Conservation (phyloP, 176 grass and related monocot species). For the Themeda triandra region DNA sequence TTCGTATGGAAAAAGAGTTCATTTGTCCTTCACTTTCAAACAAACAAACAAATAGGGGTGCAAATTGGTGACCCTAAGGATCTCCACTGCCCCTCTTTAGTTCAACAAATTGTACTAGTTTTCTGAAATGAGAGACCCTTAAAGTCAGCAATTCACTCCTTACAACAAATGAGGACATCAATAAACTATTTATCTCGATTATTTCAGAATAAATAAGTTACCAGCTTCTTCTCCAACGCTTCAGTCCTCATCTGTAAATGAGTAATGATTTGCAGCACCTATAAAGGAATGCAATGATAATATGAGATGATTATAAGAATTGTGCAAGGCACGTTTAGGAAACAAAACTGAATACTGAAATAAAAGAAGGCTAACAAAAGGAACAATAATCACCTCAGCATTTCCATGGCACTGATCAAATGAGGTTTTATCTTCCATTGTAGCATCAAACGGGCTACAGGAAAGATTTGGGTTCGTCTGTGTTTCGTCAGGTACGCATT, state of each 20-base stretch:
- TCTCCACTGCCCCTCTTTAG: background rate
- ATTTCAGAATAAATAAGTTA: constrained; percentile 29
- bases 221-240: constrained; percentile 77
- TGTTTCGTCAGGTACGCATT: constrained; percentile 25
- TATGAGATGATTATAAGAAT: background rate
- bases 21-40: constrained; percentile 24
- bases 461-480: constrained; percentile 10
- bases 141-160: background rate
- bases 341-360: constrained; percentile 24
- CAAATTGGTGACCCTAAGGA: background rate
- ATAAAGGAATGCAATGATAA: constrained; percentile 30
- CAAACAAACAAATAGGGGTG: background rate
- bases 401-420: constrained; percentile 19
- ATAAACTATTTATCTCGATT: constrained; percentile 1
- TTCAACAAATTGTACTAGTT: background rate
- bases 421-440: constrained; percentile 18
- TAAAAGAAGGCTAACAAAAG: constrained; percentile 5
- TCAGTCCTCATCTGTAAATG: constrained; percentile 42
- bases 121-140: background rate
- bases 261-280: constrained; percentile 61
- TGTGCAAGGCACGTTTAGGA: background rate
- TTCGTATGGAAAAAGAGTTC: background rate
- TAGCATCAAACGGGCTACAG: constrained; percentile 2
- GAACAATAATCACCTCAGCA: constrained; percentile 25
- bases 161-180: background rate